A percentile compares a stretch with the other conserved stretches of the same genome.
These are phyloP conservation scores for Acanthamoeba rhysodes DNA, from an alignment of 208 protist genomes.

Conservation along the genomic window DNA sequence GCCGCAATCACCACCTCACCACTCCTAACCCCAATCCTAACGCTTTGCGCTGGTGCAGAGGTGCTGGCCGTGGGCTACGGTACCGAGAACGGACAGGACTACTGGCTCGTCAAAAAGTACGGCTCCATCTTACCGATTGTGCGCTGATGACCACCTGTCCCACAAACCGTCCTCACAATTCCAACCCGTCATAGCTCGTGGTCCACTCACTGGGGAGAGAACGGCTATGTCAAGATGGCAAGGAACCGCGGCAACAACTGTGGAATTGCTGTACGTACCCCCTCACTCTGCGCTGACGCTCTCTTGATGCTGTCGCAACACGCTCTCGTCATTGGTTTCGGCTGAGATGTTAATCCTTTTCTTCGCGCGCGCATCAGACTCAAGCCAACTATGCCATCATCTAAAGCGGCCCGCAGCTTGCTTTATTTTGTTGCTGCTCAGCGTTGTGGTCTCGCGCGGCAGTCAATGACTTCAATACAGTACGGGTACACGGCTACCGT, in stretches of 20 bases:
- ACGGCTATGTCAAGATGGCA: conserved; percentile 69
- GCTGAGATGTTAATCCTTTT: background rate
- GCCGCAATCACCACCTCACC: conserved; percentile 53
- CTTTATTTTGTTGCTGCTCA: too few species aligned
- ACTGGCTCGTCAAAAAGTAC: conserved; percentile 89
- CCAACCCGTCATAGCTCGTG: background rate
- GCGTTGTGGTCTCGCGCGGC: too few species aligned
- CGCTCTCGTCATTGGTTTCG: background rate
- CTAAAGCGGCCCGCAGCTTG: background rate
- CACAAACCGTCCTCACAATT: background rate
- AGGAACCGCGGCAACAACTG: conserved; percentile 66
- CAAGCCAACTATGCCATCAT: conserved; percentile 56
- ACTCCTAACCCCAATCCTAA: background rate
- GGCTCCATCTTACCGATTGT: background rate
- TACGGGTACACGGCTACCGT: too few species aligned
- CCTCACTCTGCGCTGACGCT: background rate
- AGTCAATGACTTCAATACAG: too few species aligned
- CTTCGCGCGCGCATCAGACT: background rate
- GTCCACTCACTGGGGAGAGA: conserved; percentile 65
- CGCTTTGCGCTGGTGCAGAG: conserved; percentile 70
- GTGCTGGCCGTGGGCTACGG: conserved; percentile 89
- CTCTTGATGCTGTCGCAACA: background rate
- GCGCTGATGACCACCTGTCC: too few species aligned
- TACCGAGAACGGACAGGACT: conserved; percentile 80
- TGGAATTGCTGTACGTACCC: conserved; percentile 52